Evolutionary conservation across 352 stramenopile species (phyloP), one percentile per base, ranked within the genome.

Genomic region (Pythium guiyangense): DNA sequence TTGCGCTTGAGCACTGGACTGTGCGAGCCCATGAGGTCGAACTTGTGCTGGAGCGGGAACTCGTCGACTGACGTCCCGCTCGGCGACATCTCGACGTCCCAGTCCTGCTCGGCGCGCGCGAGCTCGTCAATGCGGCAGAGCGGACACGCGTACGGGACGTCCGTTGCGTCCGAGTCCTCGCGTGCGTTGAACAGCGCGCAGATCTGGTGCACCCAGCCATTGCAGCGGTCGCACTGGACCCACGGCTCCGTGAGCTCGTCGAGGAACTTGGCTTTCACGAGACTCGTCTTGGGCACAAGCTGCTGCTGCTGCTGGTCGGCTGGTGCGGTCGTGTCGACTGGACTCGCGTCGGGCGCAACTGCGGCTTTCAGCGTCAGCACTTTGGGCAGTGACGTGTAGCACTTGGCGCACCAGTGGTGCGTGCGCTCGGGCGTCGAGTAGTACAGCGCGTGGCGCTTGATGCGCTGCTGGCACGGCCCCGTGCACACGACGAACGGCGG

Each of bases 401-500:
- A 99, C 45, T 96, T 92, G 58, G 92, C 82, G 66, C 97, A 99
- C 96, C 96, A 99, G 71, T 98, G 94, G 60, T 97, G 96, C 57
- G 96, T 85, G 52, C 97, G 96, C 63, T 97, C 92, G 6, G 84
- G 86, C 15, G 88, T 96, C 60, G 93, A 94, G 71, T 98, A 99
- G 65, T 98, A 99, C 52, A 98, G 86, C 15, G 84, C 86, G 66
- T 98, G 96, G n/a, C 97, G 86, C 54, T 96, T 90, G 70, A 99
- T 99, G 20, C 95, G 81, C 69, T 98, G 92, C 10, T 89, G 96
- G 56, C 96, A 97, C 5, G 91, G 66, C 6, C 96, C 97, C 46
- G 98, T 97, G 71, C 97, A 99, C 69, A 99, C 97, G 64, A 99
- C 97, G 8, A 99, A 87, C 6, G 97, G 92, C 8, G 97, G 97